phyloP scores from a whole-genome alignment of 176 grass and related monocot genomes.

The Hsuehochloa calcarea region DNA sequence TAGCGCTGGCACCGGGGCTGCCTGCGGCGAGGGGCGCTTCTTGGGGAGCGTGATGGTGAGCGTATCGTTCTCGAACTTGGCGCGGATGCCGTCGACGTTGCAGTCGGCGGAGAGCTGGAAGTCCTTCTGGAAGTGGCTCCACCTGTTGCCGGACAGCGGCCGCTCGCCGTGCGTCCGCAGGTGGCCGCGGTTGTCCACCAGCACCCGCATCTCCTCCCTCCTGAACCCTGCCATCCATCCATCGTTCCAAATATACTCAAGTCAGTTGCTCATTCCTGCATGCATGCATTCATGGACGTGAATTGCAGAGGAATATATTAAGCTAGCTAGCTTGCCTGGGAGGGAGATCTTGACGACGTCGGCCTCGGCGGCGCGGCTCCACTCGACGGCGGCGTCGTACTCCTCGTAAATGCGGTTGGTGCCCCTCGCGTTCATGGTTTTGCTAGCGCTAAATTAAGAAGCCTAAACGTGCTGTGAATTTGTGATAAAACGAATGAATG shows the following conservation, averaged over 20 bases:
- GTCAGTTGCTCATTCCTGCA: neutral
- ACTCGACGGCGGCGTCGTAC: conserved; percentile 36
- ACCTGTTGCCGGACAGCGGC: conserved; percentile 18
- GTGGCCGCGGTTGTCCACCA: conserved; percentile 56
- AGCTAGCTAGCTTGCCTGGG: conserved; percentile 38
- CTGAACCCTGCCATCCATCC: conserved; percentile 53
- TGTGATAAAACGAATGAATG: neutral
- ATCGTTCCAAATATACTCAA: neutral
- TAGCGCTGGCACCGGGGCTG: neutral
- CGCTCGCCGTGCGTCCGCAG: conserved; percentile 48
- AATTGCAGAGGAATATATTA: neutral
- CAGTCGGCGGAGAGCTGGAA: conserved; percentile 44
- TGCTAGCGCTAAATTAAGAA: neutral
- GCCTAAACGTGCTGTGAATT: neutral
- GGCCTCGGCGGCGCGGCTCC: conserved; percentile 42
- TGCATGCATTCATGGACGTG: neutral
- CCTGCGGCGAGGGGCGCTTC: neutral
- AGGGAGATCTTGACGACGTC: conserved; percentile 33
- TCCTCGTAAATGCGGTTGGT: conserved; percentile 12
- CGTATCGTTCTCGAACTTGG: conserved; percentile 67
- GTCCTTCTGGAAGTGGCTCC: conserved; percentile 66
- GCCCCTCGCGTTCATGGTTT: conserved; percentile 6
- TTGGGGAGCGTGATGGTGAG: conserved; percentile 69
- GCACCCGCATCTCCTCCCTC: conserved; percentile 60
- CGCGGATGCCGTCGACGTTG: conserved; percentile 49